A percentile compares a stretch with the other conserved stretches of the same genome.
phyloP scores from a whole-genome alignment of 495 filamentous ascomycete species.

The Neurospora sp. region DNA sequence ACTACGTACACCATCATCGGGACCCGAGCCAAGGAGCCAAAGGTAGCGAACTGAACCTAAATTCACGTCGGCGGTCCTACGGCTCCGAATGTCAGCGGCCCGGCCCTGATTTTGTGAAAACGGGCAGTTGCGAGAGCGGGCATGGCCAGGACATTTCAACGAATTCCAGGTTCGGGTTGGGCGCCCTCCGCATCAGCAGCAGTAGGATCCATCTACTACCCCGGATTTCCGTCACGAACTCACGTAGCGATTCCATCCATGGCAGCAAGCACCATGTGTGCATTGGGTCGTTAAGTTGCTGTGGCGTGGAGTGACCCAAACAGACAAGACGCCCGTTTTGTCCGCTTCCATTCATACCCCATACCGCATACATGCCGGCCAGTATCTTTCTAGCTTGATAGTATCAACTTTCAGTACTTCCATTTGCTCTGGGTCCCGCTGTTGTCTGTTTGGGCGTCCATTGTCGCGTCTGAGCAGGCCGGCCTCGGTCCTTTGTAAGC shows the following conservation, averaged over 20 bases:
- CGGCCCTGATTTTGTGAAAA: background rate
- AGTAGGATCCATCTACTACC: background rate
- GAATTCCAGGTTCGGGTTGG: background rate
- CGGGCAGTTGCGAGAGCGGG: background rate
- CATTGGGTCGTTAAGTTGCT: background rate
- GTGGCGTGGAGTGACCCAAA: background rate
- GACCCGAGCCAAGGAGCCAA: background rate
- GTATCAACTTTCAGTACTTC: background rate
- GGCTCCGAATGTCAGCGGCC: background rate
- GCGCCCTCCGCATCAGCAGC: background rate
- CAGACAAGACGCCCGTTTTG: background rate
- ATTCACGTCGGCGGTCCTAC: background rate
- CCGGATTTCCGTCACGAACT: background rate
- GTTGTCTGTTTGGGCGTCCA: background rate
- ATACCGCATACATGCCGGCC: background rate
- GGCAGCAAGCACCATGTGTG: background rate
- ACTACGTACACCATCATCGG: background rate
- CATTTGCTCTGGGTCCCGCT: background rate
- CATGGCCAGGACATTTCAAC: background rate
- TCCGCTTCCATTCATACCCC: background rate
- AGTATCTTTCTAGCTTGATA: background rate
- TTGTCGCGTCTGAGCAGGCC: background rate
- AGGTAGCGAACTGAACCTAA: background rate
- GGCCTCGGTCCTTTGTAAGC: background rate
- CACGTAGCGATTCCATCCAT: background rate